Base-by-base conservation (phyloP, 116 monocot genomes). In the Cymodocea nodosa region DNA sequence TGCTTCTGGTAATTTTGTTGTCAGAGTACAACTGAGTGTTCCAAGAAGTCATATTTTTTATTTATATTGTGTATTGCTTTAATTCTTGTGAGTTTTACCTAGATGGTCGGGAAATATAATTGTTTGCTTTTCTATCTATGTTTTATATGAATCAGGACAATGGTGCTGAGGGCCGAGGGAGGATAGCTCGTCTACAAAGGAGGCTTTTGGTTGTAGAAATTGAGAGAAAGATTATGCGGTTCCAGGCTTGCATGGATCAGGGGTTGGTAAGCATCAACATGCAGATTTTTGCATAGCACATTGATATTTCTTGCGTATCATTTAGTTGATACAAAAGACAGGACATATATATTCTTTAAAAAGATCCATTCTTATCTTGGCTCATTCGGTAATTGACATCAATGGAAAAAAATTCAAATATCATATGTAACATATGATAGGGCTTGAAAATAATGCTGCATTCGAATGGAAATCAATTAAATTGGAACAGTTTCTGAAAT, bases 111-210 rank as follows among this genome's bases (percentile, higher is more conserved):
- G 12, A 44, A 12, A 44, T 44, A 12, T 5, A 44, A 8, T 44
- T 1, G 44, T 44, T 30, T 44, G 9, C 44, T 44, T 44, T 44
- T 44, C 5, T 44, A 44, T 12, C 5, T 8, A 6, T 44, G 44
- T 44, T 8, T 44, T 44, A 44, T 53, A 36, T 52, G 49, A 68
- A 56, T 64, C 48, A 98, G 97, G 97, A 89, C 53, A 91, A 87
- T 77, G 82, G 97, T 52, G 92, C 88, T 52, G 92, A 98, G 75
- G 97, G 97, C 67, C 80, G 84, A 75, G 97, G 97, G 59, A 79
- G 80, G 65, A 72, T 79, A 60, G 92, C 98, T 73, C 82, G 86
- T 58, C 75, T 89, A 23, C 81, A 85, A 51, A 86, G 89, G 62
- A 75, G 98, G 69, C 86, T 98, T 71, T 82, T 98, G 61, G 56